Evolutionary conservation across 192 early-diverging fungal species (phyloP).

Genomic region (Backusella liffmaniae): DNA sequence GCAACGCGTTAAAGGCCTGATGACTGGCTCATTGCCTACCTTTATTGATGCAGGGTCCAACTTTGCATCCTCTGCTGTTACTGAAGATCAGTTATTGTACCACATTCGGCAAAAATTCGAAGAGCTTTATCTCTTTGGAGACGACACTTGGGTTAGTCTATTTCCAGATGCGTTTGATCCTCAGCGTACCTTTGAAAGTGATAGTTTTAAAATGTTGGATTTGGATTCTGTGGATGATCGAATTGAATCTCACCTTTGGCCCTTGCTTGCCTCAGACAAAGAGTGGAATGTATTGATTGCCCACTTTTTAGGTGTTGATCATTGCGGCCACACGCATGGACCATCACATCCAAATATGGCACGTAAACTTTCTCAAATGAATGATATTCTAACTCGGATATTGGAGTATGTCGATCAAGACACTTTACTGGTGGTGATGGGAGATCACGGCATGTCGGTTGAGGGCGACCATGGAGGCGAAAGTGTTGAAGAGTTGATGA

Average conservation of each 20-base stretch:
- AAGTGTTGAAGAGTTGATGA: slow-evolving; percentile 84
- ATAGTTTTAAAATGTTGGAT: slow-evolving; percentile 81
- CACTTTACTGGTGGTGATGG: slow-evolving; percentile 86
- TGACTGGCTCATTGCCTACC: slow-evolving; percentile 80
- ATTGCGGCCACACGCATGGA: slow-evolving; percentile 90
- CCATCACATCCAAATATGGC: slow-evolving; percentile 87
- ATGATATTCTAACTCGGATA: slow-evolving; percentile 67
- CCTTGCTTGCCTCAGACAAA: slow-evolving; percentile 29
- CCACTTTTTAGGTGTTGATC: slow-evolving; percentile 95
- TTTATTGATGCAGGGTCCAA: slow-evolving; percentile 83
- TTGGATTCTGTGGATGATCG: slow-evolving; percentile 93
- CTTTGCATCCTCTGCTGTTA: slow-evolving; percentile 71
- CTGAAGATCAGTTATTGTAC: slow-evolving; percentile 74
- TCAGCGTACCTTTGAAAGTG: slow-evolving; percentile 56
- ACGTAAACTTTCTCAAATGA: slow-evolving; percentile 84
- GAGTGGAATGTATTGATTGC: slow-evolving; percentile 84
- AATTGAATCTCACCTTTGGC: slow-evolving; percentile 61
- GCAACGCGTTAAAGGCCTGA: slow-evolving; percentile 79
- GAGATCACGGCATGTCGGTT: slow-evolving; percentile 96
- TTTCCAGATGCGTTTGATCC: slow-evolving; percentile 61
- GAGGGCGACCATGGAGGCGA: slow-evolving; percentile 98
- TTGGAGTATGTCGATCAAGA: slow-evolving; percentile 68
- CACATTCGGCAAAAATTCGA: slow-evolving; percentile 32
- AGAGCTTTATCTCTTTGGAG: slow-evolving; percentile 81
- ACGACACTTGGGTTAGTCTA: slow-evolving; percentile 93